A percentile compares a stretch with the other conserved stretches of the same genome.
Evolutionary conservation across 2,329 filamentous ascomycete genomes (phyloP).

Genomic region (Xylariaceae sp.): DNA sequence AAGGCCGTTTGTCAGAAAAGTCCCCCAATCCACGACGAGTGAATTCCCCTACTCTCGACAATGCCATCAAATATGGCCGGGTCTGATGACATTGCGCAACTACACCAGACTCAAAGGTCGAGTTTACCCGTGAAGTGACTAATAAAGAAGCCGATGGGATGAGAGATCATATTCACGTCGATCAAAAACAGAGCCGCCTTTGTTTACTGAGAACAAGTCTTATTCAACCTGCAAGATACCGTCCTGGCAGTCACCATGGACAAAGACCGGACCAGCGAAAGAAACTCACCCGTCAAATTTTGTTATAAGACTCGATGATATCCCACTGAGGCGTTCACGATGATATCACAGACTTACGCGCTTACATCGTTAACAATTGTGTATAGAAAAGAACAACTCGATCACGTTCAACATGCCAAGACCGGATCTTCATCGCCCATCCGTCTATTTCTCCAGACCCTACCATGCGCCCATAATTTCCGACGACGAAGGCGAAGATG

Average conservation of each 20-base stretch:
- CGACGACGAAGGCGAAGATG: slow-evolving; percentile 22
- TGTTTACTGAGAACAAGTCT: neutral
- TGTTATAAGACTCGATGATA: neutral
- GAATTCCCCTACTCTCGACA: neutral
- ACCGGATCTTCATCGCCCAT: neutral
- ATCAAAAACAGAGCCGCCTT: neutral
- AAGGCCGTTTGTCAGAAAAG: neutral
- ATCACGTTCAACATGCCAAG: slow-evolving; percentile 5
- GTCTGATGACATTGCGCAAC: neutral
- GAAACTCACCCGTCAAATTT: neutral
- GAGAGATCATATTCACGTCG: neutral
- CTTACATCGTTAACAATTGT: neutral
- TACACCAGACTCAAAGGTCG: neutral
- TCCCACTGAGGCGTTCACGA: neutral
- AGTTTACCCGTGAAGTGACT: neutral
- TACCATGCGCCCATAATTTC: slow-evolving; percentile 22
- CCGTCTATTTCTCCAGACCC: slow-evolving; percentile 19
- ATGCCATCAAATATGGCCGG: neutral
- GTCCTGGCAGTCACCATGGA: neutral
- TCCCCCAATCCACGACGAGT: neutral
- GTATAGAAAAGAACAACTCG: neutral
- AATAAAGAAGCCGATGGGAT: neutral
- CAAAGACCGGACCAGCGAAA: neutral
- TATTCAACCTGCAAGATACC: neutral
- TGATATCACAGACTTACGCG: neutral